Base-by-base conservation (phyloP, 768 basidiomycete species). In the Podaxis sp. region DNA sequence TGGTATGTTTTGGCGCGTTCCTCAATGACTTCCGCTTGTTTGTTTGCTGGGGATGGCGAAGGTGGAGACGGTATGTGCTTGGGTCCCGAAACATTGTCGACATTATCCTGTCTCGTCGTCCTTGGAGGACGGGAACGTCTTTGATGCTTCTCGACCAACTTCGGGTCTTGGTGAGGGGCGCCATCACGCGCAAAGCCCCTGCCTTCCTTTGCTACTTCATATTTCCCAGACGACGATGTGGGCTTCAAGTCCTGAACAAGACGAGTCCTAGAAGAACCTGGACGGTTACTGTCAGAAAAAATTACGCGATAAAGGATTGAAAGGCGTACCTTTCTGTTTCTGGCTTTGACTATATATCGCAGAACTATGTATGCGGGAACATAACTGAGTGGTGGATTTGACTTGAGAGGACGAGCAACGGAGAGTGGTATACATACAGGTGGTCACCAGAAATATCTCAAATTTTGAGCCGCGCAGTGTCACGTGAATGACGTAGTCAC, bases 241-340 rank as follows among this genome's bases (percentile, higher is more conserved):
- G 57, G 65, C 22, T 65, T 47, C 46, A 65, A 51, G 41, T 54
- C 25, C 53, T 63, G 56, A 38, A 56, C 65, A 50, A 65, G 61
- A 19, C 57, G 60, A 19, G 55, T 53, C 19, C 56, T 27, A 38
- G 61, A 61, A n/a, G 60, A 62, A 49, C 61, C 61, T 62, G 24
- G 11, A 4, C 8, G 27, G 27, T 29, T 17, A 25, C 3, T 13
- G 19, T 37, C 27, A 55, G 46, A 38, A 40, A 55, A 55, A 15
- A 43, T 4, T 3, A 9, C 37, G n/a, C 11, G 0, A n/a, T 11
- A 19, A 19, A 55, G n/a, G 19, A 38, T 38, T 24, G 37, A 55
- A 40, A 55, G 9, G 24, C 59, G 17, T 2, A 40, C 59, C 51
- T 52, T 60, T 60, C 17, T 29, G 37, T 12, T 60, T 53, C 3